Conservation (phyloP, 352 stramenopile genomes). For the Thraustotheca clavata region DNA sequence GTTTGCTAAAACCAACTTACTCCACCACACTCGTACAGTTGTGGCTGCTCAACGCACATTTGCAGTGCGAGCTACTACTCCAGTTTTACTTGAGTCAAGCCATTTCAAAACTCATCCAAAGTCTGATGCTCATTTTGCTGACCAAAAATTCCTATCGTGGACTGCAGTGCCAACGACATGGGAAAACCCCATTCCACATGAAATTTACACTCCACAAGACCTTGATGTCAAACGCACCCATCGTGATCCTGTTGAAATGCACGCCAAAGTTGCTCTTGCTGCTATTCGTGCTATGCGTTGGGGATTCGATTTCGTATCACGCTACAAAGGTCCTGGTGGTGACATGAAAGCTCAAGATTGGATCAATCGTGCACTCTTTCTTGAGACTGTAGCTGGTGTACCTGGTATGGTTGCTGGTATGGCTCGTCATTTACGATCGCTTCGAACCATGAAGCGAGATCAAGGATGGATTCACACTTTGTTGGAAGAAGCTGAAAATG, state of each 20-base stretch:
- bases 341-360: constrained; percentile 53
- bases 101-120: constrained; percentile 19
- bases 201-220: constrained; percentile 32
- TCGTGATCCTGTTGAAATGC: constrained; percentile 29
- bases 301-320: constrained; percentile 38
- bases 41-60: too few species aligned
- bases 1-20: too few species aligned
- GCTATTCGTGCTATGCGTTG: constrained; percentile 37
- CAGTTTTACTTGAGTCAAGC: background rate
- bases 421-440: constrained; percentile 61
- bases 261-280: constrained; percentile 30
- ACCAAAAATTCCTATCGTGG: background rate
- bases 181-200: constrained; percentile 36
- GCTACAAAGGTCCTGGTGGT: constrained; percentile 40
- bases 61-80: background rate
- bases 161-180: constrained; percentile 6
- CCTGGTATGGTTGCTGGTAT: constrained; percentile 68
- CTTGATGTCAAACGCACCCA: constrained; percentile 33
- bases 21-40: too few species aligned
- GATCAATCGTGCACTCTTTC: constrained; percentile 61
- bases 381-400: constrained; percentile 66
- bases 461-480: constrained; percentile 87
- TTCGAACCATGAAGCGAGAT: constrained; percentile 71
- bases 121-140: constrained; percentile 1
- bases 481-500: constrained; percentile 88